Percentiles rank a stretch among this genome's conserved stretches.
phyloP scores from a whole-genome alignment of 768 basidiomycete species.

The Nidularia sp. region DNA sequence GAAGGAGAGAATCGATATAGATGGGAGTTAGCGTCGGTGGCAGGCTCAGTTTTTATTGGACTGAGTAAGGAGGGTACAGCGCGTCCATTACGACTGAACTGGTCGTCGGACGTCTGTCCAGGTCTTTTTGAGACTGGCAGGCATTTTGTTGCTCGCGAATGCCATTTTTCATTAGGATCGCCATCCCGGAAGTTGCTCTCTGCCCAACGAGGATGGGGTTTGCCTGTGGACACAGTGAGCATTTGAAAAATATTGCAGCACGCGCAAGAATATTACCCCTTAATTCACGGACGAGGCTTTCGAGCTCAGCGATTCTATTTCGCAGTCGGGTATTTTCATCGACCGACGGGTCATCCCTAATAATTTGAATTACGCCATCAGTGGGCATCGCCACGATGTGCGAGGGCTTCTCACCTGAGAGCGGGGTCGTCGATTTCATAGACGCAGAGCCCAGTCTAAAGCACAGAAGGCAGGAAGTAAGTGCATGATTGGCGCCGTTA shows the following conservation, averaged over 20 bases:
- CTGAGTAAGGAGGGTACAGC: constrained; percentile 43
- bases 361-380: not conserved
- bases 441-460: constrained; percentile 87
- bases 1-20: constrained; percentile 72
- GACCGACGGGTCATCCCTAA: constrained; percentile 81
- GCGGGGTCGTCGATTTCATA: constrained; percentile 93
- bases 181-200: constrained; percentile 76
- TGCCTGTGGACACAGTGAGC: constrained; percentile 41
- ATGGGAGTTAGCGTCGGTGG: constrained; percentile 43
- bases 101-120: constrained; percentile 24
- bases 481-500: constrained; percentile 2
- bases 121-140: constrained; percentile 35
- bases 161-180: constrained; percentile 83
- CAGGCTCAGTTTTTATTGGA: constrained; percentile 67
- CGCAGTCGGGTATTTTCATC: constrained; percentile 84
- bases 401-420: constrained; percentile 42
- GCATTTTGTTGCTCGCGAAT: constrained; percentile 76
- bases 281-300: constrained; percentile 86
- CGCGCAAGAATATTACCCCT: constrained; percentile 46
- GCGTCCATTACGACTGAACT: constrained; percentile 27
- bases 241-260: not conserved
- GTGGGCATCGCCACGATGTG: not conserved
- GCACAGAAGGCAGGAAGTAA: not conserved
- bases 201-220: constrained; percentile 86
- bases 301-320: constrained; percentile 88